phyloP scores from a whole-genome alignment of 2,329 filamentous ascomycete species.

The Allantophomopsis lycopodina region DNA sequence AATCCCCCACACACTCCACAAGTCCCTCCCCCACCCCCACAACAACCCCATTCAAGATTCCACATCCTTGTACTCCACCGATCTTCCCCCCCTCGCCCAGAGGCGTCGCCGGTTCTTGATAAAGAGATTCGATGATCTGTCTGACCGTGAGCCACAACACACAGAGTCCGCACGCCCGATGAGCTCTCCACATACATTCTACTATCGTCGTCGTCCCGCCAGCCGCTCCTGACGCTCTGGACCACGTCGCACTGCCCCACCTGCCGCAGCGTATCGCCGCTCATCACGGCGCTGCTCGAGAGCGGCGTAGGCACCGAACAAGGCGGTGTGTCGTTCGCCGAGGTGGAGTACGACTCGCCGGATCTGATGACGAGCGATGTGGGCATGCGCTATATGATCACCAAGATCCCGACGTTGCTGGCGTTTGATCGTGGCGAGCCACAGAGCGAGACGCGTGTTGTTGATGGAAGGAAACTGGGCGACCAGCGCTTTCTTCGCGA shows the following conservation, averaged over 20 bases:
- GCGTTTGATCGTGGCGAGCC: conserved; percentile 42
- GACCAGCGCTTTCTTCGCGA: conserved; percentile 35
- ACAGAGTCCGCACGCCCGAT: conserved; percentile 37
- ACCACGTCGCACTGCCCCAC: conserved; percentile 43
- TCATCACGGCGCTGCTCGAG: conserved; percentile 32
- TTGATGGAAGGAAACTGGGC: conserved; percentile 31
- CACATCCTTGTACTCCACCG: too few relatives aligned
- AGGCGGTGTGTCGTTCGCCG: conserved; percentile 38
- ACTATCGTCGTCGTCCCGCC: conserved; percentile 36
- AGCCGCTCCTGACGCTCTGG: conserved; percentile 46
- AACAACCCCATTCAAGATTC: neutral
- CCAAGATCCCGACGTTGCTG: conserved; percentile 40
- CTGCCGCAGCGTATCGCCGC: conserved; percentile 34
- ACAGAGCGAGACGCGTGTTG: conserved; percentile 31
- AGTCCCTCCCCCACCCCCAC: neutral
- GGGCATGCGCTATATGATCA: conserved; percentile 43
- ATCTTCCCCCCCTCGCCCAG: too few relatives aligned
- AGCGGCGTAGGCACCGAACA: conserved; percentile 33
- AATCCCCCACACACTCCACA: too few relatives aligned
- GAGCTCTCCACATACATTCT: conserved; percentile 41
- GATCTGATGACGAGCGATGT: conserved; percentile 36
- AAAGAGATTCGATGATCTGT: too few relatives aligned
- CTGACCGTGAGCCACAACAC: too few relatives aligned
- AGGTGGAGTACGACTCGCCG: conserved; percentile 41
- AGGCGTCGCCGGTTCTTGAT: too few relatives aligned